Base-by-base conservation (phyloP, 495 filamentous ascomycete genomes). In the Penicillium odoratum region DNA sequence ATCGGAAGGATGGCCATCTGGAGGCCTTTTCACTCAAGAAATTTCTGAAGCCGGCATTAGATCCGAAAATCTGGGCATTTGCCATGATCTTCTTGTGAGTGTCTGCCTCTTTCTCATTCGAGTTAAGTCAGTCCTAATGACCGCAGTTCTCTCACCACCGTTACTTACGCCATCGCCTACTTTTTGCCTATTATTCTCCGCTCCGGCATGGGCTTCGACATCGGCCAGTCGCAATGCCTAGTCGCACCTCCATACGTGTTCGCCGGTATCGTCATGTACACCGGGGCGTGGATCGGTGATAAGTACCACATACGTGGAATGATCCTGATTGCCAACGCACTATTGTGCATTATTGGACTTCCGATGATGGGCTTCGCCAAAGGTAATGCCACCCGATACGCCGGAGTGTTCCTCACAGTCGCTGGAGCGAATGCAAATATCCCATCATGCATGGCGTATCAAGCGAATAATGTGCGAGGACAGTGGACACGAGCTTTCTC, bases 111-210 rank as follows among this genome's bases (percentile, higher is more conserved):
- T 29, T 25, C 3, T 26, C 3, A 51, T 42, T 25, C 8, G 4
- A 7, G 3, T 44, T 13, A n/a, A 26, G 16, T 21, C 29, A 29
- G 21, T 21, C n/a, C 42, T 46, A 26, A 48, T 21, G 5, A 38
- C 45, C 8, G 7, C 54, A 51, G 72, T 69, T 80, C 74, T 66
- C 74, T 76, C 21, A 85, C 83, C 7, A 86, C 84, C 16, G 75
- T 82, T 57, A 76, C 82, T 25, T 87, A 88, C 63, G 80, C 85
- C 11, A 83, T 88, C 40, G 83, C 84, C 38, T 88, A 86, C 72
- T 88, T 88, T 73, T 69, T 89, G 15, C 86, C 86, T 28, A 79
- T 87, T 62, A 88, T 88, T 65, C 80, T 88, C 13, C 57, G 65
- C 5, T 62, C 66, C 3, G 80, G 79, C 51, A 81, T 90, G 79